A percentile compares a stretch with the other conserved stretches of the same genome.
Evolutionary conservation across 2,329 filamentous ascomycete species (phyloP).

Genomic region (Diaporthe nobilis): DNA sequence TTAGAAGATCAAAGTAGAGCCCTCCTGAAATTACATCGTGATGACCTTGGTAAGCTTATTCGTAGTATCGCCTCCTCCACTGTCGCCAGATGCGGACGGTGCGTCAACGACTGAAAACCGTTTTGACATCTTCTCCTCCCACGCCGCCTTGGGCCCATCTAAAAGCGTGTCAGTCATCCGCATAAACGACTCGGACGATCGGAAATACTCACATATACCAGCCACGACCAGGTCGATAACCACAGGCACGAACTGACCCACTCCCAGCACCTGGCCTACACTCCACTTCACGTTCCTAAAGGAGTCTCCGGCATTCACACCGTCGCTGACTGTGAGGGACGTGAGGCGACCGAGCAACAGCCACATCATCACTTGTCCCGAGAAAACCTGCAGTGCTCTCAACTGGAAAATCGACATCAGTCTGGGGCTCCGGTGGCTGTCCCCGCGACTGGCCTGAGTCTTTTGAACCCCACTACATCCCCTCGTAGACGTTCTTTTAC

Average conservation of each 20-base stretch:
- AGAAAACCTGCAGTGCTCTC: not conserved
- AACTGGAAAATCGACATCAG: not conserved
- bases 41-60: not conserved
- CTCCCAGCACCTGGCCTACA: not conserved
- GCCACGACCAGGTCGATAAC: constrained; percentile 11
- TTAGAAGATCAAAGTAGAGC: not conserved
- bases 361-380: not conserved
- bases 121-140: constrained; percentile 16
- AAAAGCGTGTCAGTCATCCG: not conserved
- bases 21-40: constrained; percentile 5
- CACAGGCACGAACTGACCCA: constrained; percentile 2
- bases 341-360: not conserved
- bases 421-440: too few species aligned
- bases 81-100: not conserved
- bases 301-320: not conserved
- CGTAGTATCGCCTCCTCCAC: not conserved
- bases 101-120: not conserved
- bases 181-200: not conserved
- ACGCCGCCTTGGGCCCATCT: constrained; percentile 9
- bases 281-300: constrained; percentile 8
- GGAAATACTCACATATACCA: not conserved
- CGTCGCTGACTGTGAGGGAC: not conserved
- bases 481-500: not conserved
- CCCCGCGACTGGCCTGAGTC: not conserved
- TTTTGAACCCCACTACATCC: not conserved